Percentiles rank a stretch among this genome's conserved stretches.
Evolutionary conservation across 2,329 filamentous ascomycete species (phyloP).

Genomic region (Didymella glomerata): DNA sequence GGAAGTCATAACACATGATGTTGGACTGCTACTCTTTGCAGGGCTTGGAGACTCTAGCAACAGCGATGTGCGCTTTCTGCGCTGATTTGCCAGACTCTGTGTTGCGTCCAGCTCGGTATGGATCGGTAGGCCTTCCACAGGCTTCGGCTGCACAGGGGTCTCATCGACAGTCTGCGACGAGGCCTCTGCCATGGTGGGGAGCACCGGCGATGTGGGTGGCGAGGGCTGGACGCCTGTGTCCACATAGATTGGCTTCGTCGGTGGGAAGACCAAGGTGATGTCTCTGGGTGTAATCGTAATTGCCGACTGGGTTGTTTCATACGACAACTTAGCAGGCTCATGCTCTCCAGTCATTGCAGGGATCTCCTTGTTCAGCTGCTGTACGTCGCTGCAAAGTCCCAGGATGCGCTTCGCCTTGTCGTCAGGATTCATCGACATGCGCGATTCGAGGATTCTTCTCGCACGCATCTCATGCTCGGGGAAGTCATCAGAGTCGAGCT

Average conservation of each 20-base stretch:
- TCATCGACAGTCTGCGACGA: constrained; percentile 38
- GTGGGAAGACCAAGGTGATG: constrained; percentile 44
- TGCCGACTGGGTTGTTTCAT: constrained; percentile 36
- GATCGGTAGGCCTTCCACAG: constrained; percentile 31
- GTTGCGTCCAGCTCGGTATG: constrained; percentile 71
- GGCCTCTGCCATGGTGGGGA: constrained; percentile 38
- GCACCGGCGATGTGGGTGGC: constrained; percentile 76
- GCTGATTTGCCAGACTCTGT: constrained; percentile 74
- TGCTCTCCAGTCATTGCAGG: constrained; percentile 31
- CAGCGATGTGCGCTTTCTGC: constrained; percentile 70
- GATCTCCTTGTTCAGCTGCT: constrained; percentile 36
- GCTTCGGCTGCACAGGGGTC: constrained; percentile 31
- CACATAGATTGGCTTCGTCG: constrained; percentile 64
- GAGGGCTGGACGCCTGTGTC: constrained; percentile 85
- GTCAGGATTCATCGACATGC: constrained; percentile 53
- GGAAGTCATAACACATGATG: constrained; percentile 65
- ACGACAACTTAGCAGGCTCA: constrained; percentile 35
- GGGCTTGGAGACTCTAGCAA: constrained; percentile 24
- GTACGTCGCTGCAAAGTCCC: constrained; percentile 49
- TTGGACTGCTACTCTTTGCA: constrained; percentile 24
- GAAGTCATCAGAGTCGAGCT: constrained; percentile 74
- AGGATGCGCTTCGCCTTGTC: constrained; percentile 58
- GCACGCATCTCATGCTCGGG: constrained; percentile 54
- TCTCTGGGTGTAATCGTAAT: constrained; percentile 37
- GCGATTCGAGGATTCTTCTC: constrained; percentile 51